Conservation (phyloP, 208 protist genomes). For the Wallacemonas sp. region DNA sequence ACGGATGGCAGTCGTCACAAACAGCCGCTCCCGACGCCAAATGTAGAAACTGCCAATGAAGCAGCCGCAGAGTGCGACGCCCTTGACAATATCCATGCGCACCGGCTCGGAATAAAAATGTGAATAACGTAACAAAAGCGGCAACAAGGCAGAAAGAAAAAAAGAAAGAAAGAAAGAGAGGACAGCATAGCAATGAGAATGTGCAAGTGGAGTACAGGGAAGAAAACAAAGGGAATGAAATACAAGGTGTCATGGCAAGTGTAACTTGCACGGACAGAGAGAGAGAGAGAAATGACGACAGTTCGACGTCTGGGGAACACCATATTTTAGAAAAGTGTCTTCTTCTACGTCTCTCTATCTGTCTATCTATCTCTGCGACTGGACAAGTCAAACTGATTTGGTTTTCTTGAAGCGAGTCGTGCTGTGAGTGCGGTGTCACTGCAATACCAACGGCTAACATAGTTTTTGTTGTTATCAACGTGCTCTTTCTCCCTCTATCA, state of each 20-base stretch:
- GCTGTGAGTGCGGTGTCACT: too few species aligned
- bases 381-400: too few species aligned
- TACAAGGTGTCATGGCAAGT: too few species aligned
- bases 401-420: too few species aligned
- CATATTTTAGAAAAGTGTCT: too few species aligned
- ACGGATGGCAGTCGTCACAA: conserved; percentile 21
- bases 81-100: conserved; percentile 48
- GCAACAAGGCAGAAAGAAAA: background rate
- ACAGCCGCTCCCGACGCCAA: conserved; percentile 49
- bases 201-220: background rate
- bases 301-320: too few species aligned
- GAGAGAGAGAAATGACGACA: background rate
- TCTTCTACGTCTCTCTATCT: too few species aligned
- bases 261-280: background rate
- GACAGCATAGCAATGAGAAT: background rate
- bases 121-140: background rate
- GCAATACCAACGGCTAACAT: too few species aligned
- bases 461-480: too few species aligned
- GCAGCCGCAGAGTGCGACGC: conserved; percentile 23
- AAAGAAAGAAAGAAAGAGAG: background rate
- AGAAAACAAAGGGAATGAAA: background rate
- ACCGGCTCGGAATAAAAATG: too few species aligned
- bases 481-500: too few species aligned
- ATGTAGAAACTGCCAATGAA: conserved; percentile 71
- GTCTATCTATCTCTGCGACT: too few species aligned